A percentile compares a stretch with the other conserved stretches of the same genome.
phyloP scores from a whole-genome alignment of 83 land plant genomes.

The Larix sibirica region DNA sequence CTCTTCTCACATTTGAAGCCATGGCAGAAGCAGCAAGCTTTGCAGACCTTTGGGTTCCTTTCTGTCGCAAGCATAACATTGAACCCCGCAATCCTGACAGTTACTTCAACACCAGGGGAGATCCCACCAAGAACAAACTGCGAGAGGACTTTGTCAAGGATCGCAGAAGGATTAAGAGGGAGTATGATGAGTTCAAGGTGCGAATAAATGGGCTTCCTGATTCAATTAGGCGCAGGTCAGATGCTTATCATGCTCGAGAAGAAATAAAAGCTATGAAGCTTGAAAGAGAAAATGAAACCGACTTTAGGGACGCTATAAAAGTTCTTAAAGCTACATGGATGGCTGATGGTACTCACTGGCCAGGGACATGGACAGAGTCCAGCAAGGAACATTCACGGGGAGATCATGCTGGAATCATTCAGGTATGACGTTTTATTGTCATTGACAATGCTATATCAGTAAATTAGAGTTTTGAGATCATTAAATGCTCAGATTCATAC shows the following conservation, averaged over 20 bases:
- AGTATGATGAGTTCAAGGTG: conserved; percentile 82
- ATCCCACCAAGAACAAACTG: conserved; percentile 78
- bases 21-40: conserved; percentile 85
- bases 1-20: conserved; percentile 78
- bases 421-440: conserved; percentile 33
- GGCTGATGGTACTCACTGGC: conserved; percentile 82
- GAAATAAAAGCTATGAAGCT: conserved; percentile 67
- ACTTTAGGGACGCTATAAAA: conserved; percentile 35
- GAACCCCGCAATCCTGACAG: conserved; percentile 81
- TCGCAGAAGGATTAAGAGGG: conserved; percentile 66
- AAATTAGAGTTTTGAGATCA: background rate
- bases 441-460: background rate
- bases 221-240: conserved; percentile 69
- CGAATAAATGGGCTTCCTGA: conserved; percentile 70
- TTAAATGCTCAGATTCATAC: no score
- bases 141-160: conserved; percentile 73
- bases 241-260: conserved; percentile 69
- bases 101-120: conserved; percentile 62
- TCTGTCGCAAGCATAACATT: conserved; percentile 72
- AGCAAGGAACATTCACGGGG: conserved; percentile 56
- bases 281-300: conserved; percentile 43
- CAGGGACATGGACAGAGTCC: conserved; percentile 55
- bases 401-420: conserved; percentile 78
- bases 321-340: conserved; percentile 77
- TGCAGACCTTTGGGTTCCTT: conserved; percentile 74